Evolutionary conservation across 192 early-diverging fungal genomes (phyloP).

Genomic region (Coemansia sp.): DNA sequence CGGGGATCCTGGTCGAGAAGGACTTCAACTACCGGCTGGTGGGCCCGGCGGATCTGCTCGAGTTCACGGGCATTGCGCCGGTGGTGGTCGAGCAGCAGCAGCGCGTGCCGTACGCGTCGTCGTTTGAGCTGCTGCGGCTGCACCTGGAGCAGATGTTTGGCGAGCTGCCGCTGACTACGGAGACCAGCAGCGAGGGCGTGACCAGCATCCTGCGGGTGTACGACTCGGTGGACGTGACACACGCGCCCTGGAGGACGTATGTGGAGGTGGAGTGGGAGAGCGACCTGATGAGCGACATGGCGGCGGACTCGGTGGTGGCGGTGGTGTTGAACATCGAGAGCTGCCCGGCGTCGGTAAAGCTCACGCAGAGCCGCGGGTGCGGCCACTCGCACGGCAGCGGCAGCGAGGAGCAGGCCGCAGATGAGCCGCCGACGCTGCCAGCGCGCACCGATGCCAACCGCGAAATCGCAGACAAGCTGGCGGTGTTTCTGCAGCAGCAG

Average conservation of each 20-base stretch:
- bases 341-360: conserved; percentile 86
- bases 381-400: conserved; percentile 6
- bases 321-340: conserved; percentile 80
- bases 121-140: conserved; percentile 75
- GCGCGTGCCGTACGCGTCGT: conserved; percentile 68
- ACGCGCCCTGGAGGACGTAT: conserved; percentile 48
- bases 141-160: conserved; percentile 97
- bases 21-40: conserved; percentile 91
- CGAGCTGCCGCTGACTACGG: conserved; percentile 35
- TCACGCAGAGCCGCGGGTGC: conserved; percentile 34
- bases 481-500: conserved; percentile 44
- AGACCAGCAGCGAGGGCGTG: conserved; percentile 14
- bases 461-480: conserved; percentile 25
- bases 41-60: conserved; percentile 71
- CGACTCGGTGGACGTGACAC: conserved; percentile 70
- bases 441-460: conserved; percentile 12
- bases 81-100: conserved; percentile 76
- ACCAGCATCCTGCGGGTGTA: conserved; percentile 55
- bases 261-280: conserved; percentile 89
- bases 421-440: no score
- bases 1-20: conserved; percentile 81
- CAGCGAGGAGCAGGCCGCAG: neutral
- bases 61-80: conserved; percentile 74
- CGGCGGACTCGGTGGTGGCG: conserved; percentile 89
- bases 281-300: conserved; percentile 89